Evolutionary conservation across 345 rosid species (phyloP).

Genomic region (Lepidium africanum): DNA sequence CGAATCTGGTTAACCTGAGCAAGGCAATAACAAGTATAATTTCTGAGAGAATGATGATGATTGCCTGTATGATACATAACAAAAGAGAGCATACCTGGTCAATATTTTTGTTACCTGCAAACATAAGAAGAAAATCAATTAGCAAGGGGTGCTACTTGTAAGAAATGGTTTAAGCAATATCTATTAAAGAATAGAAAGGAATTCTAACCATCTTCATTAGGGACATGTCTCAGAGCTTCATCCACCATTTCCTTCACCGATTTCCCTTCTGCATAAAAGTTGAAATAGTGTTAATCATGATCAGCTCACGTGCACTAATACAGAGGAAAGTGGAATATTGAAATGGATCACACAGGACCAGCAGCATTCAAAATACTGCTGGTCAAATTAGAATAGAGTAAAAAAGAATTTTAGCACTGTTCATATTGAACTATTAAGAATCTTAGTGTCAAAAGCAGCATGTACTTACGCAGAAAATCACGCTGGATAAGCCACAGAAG

Average conservation of each 20-base stretch:
- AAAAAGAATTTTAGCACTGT: background rate
- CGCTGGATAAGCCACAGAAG: slow-evolving; percentile 99
- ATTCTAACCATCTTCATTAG: slow-evolving; percentile 68
- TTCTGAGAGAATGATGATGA: slow-evolving; percentile 15
- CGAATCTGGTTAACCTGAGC: slow-evolving; percentile 89
- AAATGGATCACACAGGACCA: slow-evolving; percentile 9
- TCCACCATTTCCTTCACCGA: slow-evolving; percentile 96
- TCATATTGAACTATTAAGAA: background rate
- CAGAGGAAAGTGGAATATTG: background rate
- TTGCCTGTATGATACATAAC: background rate
- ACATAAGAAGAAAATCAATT: slow-evolving; percentile 26
- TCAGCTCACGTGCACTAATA: background rate
- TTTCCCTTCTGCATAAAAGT: slow-evolving; percentile 73
- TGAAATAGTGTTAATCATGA: slow-evolving; percentile 11
- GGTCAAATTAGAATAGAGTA: background rate
- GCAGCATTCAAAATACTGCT: background rate
- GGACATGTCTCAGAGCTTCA: slow-evolving; percentile 85
- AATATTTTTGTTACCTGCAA: slow-evolving; percentile 88
- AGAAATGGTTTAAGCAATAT: background rate
- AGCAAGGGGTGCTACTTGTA: background rate
- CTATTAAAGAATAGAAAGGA: background rate
- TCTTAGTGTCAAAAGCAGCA: background rate
- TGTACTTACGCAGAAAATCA: slow-evolving; percentile 87
- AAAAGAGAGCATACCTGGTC: slow-evolving; percentile 50
- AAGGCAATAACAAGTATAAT: slow-evolving; percentile 4